Evolutionary conservation across 2,329 filamentous ascomycete species (phyloP).

Genomic region (Chaetomiaceae sp.): DNA sequence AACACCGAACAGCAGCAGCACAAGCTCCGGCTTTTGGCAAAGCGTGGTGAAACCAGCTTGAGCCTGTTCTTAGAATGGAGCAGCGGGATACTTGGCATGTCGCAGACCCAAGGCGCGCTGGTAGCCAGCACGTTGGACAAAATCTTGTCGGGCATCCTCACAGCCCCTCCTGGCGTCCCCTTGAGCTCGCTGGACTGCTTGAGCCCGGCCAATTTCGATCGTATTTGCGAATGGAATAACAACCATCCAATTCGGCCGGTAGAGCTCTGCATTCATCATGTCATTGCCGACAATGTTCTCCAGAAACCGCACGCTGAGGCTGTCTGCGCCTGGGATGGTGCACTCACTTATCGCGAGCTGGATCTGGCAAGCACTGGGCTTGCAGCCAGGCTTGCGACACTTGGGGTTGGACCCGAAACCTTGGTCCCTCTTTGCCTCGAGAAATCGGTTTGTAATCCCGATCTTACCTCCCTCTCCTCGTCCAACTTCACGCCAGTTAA

Average conservation of each 20-base stretch:
- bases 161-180: slow-evolving; percentile 4
- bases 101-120: slow-evolving; percentile 13
- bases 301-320: slow-evolving; percentile 37
- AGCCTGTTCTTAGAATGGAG: slow-evolving; percentile 22
- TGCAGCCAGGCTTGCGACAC: slow-evolving; percentile 30
- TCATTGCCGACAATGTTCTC: slow-evolving; percentile 37
- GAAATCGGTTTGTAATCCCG: slow-evolving; percentile 22
- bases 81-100: slow-evolving; percentile 14
- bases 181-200: slow-evolving; percentile 15
- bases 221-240: slow-evolving; percentile 38
- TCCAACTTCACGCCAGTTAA: background rate
- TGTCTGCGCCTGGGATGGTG: slow-evolving; percentile 47
- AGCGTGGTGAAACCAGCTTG: slow-evolving; percentile 5
- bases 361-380: slow-evolving; percentile 36
- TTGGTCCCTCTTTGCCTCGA: slow-evolving; percentile 34
- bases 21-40: slow-evolving; percentile 19
- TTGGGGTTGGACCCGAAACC: slow-evolving; percentile 19
- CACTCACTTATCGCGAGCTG: slow-evolving; percentile 43
- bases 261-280: slow-evolving; percentile 42
- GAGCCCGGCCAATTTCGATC: slow-evolving; percentile 34
- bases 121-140: slow-evolving; percentile 21
- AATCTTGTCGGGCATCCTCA: slow-evolving; percentile 18
- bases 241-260: slow-evolving; percentile 36
- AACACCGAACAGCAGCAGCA: slow-evolving; percentile 9
- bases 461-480: background rate